Conservation (phyloP, 495 filamentous ascomycete genomes). For the Tricharina praecox region DNA sequence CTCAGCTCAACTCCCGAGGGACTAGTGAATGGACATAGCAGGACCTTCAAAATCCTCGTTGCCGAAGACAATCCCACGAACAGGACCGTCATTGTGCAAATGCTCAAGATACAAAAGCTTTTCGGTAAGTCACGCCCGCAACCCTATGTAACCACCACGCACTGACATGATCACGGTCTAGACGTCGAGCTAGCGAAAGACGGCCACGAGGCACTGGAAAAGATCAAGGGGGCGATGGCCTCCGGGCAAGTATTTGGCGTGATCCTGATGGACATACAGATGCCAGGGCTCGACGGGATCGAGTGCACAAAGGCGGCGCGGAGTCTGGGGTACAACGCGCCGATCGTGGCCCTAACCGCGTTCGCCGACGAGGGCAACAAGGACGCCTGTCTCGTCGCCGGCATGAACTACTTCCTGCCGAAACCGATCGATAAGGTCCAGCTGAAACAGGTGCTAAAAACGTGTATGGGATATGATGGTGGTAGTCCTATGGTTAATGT, state of each 20-base stretch:
- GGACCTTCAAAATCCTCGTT: slow-evolving; percentile 53
- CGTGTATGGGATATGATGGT: slow-evolving; percentile 27
- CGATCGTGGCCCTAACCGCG: slow-evolving; percentile 81
- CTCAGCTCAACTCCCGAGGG: slow-evolving; percentile 25
- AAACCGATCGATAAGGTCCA: slow-evolving; percentile 76
- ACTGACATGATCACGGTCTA: slow-evolving; percentile 9
- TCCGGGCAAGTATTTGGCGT: slow-evolving; percentile 31
- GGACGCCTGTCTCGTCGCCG: slow-evolving; percentile 46
- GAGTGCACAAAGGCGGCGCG: slow-evolving; percentile 77
- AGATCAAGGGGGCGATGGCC: slow-evolving; percentile 68
- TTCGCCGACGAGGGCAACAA: slow-evolving; percentile 84
- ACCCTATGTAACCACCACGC: not conserved
- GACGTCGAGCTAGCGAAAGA: slow-evolving; percentile 71
- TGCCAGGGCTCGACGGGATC: slow-evolving; percentile 84
- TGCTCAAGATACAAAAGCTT: slow-evolving; percentile 53
- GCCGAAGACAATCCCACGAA: slow-evolving; percentile 94
- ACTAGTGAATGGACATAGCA: slow-evolving; percentile 30
- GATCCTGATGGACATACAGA: slow-evolving; percentile 33
- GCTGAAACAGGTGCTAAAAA: slow-evolving; percentile 57
- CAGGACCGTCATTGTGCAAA: slow-evolving; percentile 72
- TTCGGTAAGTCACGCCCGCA: slow-evolving; percentile 34
- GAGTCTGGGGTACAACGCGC: slow-evolving; percentile 68
- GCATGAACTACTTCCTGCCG: slow-evolving; percentile 37
- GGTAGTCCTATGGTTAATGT: not conserved
- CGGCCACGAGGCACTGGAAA: slow-evolving; percentile 75